Evolutionary conservation across 257 asterid species (phyloP).

Genomic region (Nyctanthes arbortristis): DNA sequence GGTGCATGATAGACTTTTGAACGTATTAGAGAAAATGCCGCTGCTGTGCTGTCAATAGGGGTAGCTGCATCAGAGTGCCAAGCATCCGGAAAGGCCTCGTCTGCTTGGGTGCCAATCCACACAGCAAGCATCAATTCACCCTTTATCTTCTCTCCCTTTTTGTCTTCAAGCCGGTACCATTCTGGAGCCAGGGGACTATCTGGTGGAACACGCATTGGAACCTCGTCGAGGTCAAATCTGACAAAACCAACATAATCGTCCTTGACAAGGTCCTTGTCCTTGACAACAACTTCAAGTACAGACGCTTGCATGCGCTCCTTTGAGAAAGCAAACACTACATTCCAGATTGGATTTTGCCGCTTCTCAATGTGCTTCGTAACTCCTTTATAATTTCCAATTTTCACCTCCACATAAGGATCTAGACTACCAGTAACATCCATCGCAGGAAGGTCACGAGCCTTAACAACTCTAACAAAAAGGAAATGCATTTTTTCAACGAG

Average conservation of each 20-base stretch:
- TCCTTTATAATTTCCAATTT: slow-evolving; percentile 71
- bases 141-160: slow-evolving; percentile 76
- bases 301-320: slow-evolving; percentile 90
- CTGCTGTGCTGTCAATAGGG: slow-evolving; percentile 72
- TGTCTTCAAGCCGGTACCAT: slow-evolving; percentile 84
- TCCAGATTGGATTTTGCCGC: slow-evolving; percentile 75
- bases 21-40: slow-evolving; percentile 66
- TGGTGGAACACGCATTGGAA: slow-evolving; percentile 87
- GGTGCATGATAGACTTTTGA: slow-evolving; percentile 95
- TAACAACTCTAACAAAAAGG: slow-evolving; percentile 82
- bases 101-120: slow-evolving; percentile 96
- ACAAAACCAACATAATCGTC: slow-evolving; percentile 78
- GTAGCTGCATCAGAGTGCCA: slow-evolving; percentile 94
- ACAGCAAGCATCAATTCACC: slow-evolving; percentile 93
- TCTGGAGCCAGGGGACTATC: slow-evolving; percentile 95
- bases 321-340: slow-evolving; percentile 87
- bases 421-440: slow-evolving; percentile 87
- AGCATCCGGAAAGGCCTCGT: slow-evolving; percentile 90
- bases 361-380: slow-evolving; percentile 82
- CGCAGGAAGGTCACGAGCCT: slow-evolving; percentile 89
- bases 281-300: slow-evolving; percentile 74
- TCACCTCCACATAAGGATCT: slow-evolving; percentile 48
- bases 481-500: slow-evolving; percentile 94
- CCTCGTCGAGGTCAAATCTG: slow-evolving; percentile 78
- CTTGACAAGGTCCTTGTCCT: slow-evolving; percentile 79